phyloP scores from a whole-genome alignment of 2,329 filamentous ascomycete species.

The Apiospora koreana region DNA sequence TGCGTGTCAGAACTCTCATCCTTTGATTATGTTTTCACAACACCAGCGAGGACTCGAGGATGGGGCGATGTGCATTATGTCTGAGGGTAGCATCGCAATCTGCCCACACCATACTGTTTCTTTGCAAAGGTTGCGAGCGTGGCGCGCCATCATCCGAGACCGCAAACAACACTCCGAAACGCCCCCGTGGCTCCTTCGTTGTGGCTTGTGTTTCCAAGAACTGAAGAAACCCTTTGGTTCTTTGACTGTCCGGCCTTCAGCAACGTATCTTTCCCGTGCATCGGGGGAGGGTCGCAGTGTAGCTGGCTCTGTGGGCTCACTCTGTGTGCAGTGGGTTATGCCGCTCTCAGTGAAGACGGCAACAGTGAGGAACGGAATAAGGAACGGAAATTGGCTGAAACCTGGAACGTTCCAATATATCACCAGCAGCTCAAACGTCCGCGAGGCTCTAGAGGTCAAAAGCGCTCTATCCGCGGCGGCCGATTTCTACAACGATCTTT shows the following conservation, averaged over 20 bases:
- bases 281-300: accelerated
- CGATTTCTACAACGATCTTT: not conserved
- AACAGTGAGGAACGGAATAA: not conserved
- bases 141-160: not conserved
- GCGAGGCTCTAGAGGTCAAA: not conserved
- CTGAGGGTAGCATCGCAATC: not conserved
- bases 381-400: too few relatives aligned
- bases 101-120: not conserved
- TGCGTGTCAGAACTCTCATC: not conserved
- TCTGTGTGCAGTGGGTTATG: not conserved
- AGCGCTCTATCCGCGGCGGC: not conserved
- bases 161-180: accelerated
- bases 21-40: not conserved
- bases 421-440: too few relatives aligned
- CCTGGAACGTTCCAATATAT: too few relatives aligned
- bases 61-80: not conserved
- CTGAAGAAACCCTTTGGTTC: not conserved
- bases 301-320: not conserved
- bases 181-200: not conserved
- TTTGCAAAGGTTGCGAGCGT: not conserved
- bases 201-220: not conserved
- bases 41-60: not conserved
- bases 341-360: not conserved
- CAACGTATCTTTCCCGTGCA: not conserved
- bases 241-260: not conserved